Percentiles rank a stretch among this genome's conserved stretches.
These are phyloP conservation scores for Senna siamea DNA, from an alignment of 306 rosid genomes.

Conservation along the genomic window DNA sequence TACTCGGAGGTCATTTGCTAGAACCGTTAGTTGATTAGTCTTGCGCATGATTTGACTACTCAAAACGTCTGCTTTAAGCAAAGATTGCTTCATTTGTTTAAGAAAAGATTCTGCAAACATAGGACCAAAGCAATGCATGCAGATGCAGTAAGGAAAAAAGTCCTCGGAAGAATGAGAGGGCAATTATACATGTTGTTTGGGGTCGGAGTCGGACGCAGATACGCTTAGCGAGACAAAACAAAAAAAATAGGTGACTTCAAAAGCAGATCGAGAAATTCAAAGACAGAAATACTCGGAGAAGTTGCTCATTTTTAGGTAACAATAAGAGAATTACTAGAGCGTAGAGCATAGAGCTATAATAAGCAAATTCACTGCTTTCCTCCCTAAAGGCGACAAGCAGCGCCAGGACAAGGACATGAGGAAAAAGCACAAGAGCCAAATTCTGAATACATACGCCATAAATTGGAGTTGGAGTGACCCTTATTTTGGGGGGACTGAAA, in stretches of 20 bases:
- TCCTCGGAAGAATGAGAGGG: constrained; percentile 31
- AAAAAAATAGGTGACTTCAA: background rate
- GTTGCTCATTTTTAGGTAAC: constrained; percentile 40
- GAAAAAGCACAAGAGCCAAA: constrained; percentile 60
- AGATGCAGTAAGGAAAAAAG: constrained; percentile 40
- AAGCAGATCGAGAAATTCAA: constrained; percentile 18
- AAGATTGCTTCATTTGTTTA: constrained; percentile 5
- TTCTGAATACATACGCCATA: constrained; percentile 38
- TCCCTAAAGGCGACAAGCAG: constrained; percentile 52
- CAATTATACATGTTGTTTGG: constrained; percentile 38
- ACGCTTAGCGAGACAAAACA: constrained; percentile 18
- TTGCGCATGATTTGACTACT: constrained; percentile 67
- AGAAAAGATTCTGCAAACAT: constrained; percentile 37
- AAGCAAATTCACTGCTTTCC: constrained; percentile 37
- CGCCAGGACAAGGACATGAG: constrained; percentile 38
- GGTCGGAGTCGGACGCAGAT: constrained; percentile 31
- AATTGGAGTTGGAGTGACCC: constrained; percentile 43
- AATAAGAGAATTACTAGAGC: constrained; percentile 34
- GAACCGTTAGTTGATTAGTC: constrained; percentile 31
- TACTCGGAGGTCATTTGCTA: constrained; percentile 39
- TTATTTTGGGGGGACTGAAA: constrained; percentile 57
- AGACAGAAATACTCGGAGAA: constrained; percentile 6
- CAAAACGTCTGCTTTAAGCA: constrained; percentile 53
- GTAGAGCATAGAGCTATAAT: constrained; percentile 33
- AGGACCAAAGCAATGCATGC: constrained; percentile 35